Evolutionary conservation across 495 filamentous ascomycete genomes (phyloP), one percentile per base, ranked within the genome.

Genomic region (Trichoderma reesei): DNA sequence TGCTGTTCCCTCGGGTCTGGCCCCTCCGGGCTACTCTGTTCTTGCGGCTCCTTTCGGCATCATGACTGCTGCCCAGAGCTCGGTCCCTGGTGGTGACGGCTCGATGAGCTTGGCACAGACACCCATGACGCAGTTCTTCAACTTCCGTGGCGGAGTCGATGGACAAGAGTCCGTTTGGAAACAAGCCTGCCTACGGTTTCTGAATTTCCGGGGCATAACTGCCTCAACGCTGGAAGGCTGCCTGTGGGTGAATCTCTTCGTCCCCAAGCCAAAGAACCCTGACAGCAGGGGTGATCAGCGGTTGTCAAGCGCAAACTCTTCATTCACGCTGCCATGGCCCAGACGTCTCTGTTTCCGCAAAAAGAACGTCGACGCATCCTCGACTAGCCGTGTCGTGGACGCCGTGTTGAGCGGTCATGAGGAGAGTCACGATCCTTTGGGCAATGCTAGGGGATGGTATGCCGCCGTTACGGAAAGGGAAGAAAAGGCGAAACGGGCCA

Each of bases 381-480:
- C 56, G 11, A 65, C 41, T 10, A 65, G 39, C 26, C 38, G 41
- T 33, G 38, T 64, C 46, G 46, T 66, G 18, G 72, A 68, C 26
- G 62, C 60, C 11, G 3, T 68, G 20, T 9, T 64, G 11, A 65
- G 39, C 1, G 56, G 59, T 3, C 63, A 42, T n/a, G 66, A 71
- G 2, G 73, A 68, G 10, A 68, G 68, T 31, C 70, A 75, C 44
- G 87, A 93, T 70, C 87, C 88, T 26, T 68, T 96, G 36, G 75
- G 79, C 11, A 81, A 83, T 67, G 89, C 88, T 3, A 85, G 90
- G 72, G 73, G 77, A 31, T 96, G 92, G 92, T 83, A 81, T 67
- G 62, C 75, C 67, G 71, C 74, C 42, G 70, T 79, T 51, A 69
- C 74, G 2, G 78, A 83, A 37, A 71, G 83, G 62, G 81, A 83